A percentile compares a stretch with the other conserved stretches of the same genome.
These are phyloP conservation scores for Corymbia maculata DNA, from an alignment of 345 rosid genomes.

Conservation along the genomic window DNA sequence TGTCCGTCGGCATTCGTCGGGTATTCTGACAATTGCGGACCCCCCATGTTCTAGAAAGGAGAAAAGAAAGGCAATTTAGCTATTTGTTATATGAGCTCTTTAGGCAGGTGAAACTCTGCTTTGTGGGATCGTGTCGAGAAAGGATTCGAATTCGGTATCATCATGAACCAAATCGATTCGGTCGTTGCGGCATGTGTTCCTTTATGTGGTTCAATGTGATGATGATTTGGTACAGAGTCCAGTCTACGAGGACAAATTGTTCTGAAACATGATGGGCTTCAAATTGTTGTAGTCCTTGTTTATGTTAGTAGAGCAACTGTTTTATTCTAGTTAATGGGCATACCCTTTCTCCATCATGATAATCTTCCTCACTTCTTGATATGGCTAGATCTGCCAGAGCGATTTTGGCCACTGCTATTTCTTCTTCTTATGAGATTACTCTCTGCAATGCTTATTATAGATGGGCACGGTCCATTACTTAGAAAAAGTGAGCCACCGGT, in stretches of 20 bases:
- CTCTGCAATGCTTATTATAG: neutral
- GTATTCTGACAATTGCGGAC: neutral
- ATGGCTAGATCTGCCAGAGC: neutral
- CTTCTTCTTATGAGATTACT: neutral
- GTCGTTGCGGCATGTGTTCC: neutral
- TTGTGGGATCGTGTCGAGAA: neutral
- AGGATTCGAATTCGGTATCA: neutral
- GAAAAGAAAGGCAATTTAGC: neutral
- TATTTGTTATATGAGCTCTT: neutral
- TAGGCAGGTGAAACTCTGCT: neutral
- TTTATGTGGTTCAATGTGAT: neutral
- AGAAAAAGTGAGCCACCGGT: too few relatives aligned
- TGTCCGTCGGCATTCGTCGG: neutral
- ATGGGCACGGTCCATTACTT: too few relatives aligned
- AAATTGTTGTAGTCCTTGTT: neutral
- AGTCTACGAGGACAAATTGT: neutral
- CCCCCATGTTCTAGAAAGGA: neutral
- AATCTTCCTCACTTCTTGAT: neutral
- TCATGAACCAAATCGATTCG: neutral
- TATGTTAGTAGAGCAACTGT: neutral
- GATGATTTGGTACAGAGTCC: neutral
- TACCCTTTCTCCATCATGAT: neutral
- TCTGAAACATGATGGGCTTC: neutral
- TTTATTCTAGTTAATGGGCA: neutral
- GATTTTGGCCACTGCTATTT: neutral